phyloP scores from a whole-genome alignment of 2,329 filamentous ascomycete species.

The Xylaria sp. region DNA sequence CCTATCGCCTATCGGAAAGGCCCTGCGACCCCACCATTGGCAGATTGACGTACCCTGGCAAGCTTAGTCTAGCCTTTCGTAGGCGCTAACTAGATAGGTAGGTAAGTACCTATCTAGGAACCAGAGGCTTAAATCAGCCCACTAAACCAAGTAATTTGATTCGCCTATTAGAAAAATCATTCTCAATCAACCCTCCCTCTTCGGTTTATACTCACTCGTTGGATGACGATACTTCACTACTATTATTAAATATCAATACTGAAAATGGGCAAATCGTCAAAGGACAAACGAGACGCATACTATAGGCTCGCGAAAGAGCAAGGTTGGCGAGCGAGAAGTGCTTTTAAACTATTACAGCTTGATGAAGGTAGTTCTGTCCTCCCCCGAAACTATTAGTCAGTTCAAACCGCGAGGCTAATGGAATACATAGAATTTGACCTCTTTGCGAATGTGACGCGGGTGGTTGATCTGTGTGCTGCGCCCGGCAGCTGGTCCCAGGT shows the following conservation, averaged over 20 bases:
- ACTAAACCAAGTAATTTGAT: slow-evolving; percentile 36
- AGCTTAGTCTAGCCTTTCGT: too few species aligned
- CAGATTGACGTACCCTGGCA: slow-evolving; percentile 4
- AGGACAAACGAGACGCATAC: slow-evolving; percentile 98
- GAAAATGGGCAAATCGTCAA: slow-evolving; percentile 93
- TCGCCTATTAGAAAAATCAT: slow-evolving; percentile 29
- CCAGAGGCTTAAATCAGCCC: slow-evolving; percentile 43
- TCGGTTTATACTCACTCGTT: neutral
- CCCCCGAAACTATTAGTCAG: neutral
- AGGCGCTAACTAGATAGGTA: neutral
- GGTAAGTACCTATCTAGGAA: slow-evolving; percentile 36
- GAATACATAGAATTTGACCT: slow-evolving; percentile 81
- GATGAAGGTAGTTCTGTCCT: slow-evolving; percentile 70
- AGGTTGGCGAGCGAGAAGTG: slow-evolving; percentile 95
- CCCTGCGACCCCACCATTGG: slow-evolving; percentile 32
- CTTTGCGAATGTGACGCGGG: slow-evolving; percentile 88
- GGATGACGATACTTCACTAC: too few species aligned
- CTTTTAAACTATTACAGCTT: slow-evolving; percentile 96
- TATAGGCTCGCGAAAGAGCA: slow-evolving; percentile 98
- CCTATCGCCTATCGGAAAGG: slow-evolving; percentile 20
- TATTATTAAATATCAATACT: neutral
- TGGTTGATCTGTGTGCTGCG: slow-evolving; percentile 95
- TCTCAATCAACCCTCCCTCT: slow-evolving; percentile 25
- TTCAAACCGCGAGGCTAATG: slow-evolving; percentile 27
- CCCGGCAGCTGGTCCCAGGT: slow-evolving; percentile 99